Percentiles rank a stretch among this genome's conserved stretches.
These are phyloP conservation scores for Suillus bovinus DNA, from an alignment of 768 basidiomycete genomes.

Conservation along the genomic window DNA sequence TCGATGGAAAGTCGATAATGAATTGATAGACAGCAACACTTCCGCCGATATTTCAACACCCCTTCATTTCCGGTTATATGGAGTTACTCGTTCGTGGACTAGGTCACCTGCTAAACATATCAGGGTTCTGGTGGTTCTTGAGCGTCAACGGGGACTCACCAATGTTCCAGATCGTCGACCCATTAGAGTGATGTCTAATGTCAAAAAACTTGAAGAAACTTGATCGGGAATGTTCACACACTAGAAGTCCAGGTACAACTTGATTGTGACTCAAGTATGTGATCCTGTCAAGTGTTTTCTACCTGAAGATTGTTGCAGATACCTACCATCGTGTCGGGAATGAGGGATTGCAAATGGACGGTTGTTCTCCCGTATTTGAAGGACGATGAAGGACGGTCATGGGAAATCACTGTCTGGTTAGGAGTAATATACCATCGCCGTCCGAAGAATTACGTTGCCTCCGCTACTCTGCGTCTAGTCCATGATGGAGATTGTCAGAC, in stretches of 20 bases:
- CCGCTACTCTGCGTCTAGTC: neutral
- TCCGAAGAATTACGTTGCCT: neutral
- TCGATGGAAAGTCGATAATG: constrained; percentile 21
- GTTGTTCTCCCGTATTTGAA: constrained; percentile 3
- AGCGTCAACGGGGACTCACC: constrained; percentile 9
- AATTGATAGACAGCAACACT: constrained; percentile 14
- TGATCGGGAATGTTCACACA: neutral
- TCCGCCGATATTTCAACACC: constrained; percentile 12
- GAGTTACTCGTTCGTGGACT: constrained; percentile 9
- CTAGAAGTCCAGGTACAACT: neutral
- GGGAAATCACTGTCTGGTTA: constrained; percentile 7
- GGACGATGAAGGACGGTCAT: neutral
- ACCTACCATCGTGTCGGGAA: neutral
- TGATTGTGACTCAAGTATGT: neutral
- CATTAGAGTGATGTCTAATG: neutral
- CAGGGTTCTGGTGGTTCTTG: constrained; percentile 13
- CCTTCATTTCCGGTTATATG: constrained; percentile 8
- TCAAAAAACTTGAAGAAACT: neutral
- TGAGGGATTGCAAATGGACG: constrained; percentile 1
- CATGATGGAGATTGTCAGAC: neutral
- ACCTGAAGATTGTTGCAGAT: neutral
- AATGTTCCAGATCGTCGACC: neutral
- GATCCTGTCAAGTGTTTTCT: neutral
- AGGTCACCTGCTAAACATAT: constrained; percentile 12
- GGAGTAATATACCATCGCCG: neutral